These are phyloP conservation scores for Perilla frutescens DNA, from an alignment of 257 asterid species.

Conservation along the genomic window DNA sequence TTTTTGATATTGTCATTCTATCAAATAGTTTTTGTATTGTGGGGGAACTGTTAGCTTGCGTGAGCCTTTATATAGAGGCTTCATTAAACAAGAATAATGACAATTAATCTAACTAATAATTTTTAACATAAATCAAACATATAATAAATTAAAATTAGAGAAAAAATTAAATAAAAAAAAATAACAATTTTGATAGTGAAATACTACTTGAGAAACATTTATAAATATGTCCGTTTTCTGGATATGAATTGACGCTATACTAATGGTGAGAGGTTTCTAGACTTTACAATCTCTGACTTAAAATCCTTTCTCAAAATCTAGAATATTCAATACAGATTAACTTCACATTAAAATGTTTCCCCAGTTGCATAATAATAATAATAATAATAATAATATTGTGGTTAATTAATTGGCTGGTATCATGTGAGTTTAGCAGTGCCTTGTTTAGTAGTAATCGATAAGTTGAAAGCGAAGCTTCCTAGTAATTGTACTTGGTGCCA, in stretches of 20 bases:
- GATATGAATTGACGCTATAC: neutral
- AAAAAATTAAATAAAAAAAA: no score
- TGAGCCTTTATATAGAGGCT: constrained; percentile 20
- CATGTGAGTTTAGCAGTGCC: constrained; percentile 2
- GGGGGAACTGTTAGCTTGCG: neutral
- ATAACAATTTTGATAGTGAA: no score
- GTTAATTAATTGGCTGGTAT: neutral
- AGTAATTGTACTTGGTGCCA: neutral
- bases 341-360: no score
- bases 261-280: neutral
- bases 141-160: no score
- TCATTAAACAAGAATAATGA: no score
- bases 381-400: neutral
- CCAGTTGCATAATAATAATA: no score
- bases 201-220: no score
- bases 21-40: neutral
- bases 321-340: neutral
- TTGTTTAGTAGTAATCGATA: neutral
- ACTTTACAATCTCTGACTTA: neutral
- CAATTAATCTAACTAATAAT: no score
- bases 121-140: no score
- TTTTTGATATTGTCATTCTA: constrained; percentile 39
- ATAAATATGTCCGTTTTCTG: no score
- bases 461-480: neutral
- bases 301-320: neutral